Percentiles rank a stretch among this genome's conserved stretches.
Evolutionary conservation across 2,329 filamentous ascomycete genomes (phyloP).

Genomic region (Alternaria postmessia): DNA sequence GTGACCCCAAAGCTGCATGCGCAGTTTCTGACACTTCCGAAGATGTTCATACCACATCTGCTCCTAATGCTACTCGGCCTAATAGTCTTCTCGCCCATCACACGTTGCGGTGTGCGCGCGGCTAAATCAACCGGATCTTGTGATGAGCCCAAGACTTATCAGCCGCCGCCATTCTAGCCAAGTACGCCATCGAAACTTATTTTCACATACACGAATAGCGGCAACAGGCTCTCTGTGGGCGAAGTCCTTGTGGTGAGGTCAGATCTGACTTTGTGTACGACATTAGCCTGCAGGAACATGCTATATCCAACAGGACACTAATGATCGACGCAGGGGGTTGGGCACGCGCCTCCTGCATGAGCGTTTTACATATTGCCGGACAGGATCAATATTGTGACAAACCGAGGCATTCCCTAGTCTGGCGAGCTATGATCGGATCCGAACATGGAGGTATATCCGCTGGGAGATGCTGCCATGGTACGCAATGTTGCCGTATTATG

Average conservation of each 20-base stretch:
- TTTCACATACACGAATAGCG: not conserved
- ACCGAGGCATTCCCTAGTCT: not conserved
- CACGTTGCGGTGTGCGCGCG: not conserved
- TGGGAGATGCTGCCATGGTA: not conserved
- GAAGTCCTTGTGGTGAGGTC: conserved; percentile 2
- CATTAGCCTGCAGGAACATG: conserved; percentile 1
- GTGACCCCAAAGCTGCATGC: not conserved
- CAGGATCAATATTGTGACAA: conserved; percentile 2
- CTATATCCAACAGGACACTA: not conserved
- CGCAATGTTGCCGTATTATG: not conserved
- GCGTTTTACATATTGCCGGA: conserved; percentile 3
- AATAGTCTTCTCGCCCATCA: not conserved
- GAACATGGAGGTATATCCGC: not conserved
- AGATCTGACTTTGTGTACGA: conserved; percentile 11
- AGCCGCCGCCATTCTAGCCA: not conserved
- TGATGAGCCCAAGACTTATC: not conserved
- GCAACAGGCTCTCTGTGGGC: not conserved
- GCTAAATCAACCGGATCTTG: not conserved
- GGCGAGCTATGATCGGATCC: not conserved
- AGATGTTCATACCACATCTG: not conserved
- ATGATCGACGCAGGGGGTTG: conserved; percentile 8
- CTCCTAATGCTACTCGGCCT: not conserved
- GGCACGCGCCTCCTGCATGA: not conserved
- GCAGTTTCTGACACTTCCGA: not conserved
- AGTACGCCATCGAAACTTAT: not conserved